Evolutionary conservation across 202 grass and related monocot species (phyloP).

Genomic region (Brachypodium distachyon): DNA sequence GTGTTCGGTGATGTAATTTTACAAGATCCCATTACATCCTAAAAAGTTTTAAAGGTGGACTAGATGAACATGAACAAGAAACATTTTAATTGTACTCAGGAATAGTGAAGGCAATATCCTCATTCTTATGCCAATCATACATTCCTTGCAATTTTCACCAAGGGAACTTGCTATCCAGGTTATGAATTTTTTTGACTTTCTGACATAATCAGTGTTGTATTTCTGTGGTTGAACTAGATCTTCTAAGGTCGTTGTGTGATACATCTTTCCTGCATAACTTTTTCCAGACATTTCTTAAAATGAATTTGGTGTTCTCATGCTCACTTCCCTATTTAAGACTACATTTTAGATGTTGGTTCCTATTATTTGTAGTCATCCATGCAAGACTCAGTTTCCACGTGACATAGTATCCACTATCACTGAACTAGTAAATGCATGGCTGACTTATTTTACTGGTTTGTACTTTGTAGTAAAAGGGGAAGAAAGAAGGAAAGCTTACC

Average conservation of each 20-base stretch:
- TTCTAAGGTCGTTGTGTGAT: background rate
- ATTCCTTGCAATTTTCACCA: background rate
- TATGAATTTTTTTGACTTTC: slow-evolving; percentile 13
- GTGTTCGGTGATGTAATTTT: background rate
- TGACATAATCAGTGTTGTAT: background rate
- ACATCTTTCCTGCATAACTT: background rate
- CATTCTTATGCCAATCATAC: background rate
- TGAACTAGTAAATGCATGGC: slow-evolving; percentile 35
- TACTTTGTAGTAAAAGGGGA: slow-evolving; percentile 54
- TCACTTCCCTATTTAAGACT: background rate
- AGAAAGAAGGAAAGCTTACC: slow-evolving; percentile 48
- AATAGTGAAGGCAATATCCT: background rate
- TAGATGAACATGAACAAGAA: background rate
- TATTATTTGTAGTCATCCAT: slow-evolving; percentile 33
- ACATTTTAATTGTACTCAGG: background rate
- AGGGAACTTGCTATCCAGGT: background rate
- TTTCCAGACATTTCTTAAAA: background rate
- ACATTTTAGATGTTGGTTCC: slow-evolving; percentile 1
- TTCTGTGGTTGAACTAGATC: slow-evolving; percentile 9
- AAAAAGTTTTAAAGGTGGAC: background rate
- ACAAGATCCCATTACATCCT: background rate
- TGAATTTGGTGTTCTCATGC: background rate
- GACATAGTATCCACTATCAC: slow-evolving; percentile 24
- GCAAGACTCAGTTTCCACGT: slow-evolving; percentile 22
- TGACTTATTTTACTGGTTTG: slow-evolving; percentile 47